Evolutionary conservation across 163 green algal genomes (phyloP).

Genomic region (Scenedesmus sp.): DNA sequence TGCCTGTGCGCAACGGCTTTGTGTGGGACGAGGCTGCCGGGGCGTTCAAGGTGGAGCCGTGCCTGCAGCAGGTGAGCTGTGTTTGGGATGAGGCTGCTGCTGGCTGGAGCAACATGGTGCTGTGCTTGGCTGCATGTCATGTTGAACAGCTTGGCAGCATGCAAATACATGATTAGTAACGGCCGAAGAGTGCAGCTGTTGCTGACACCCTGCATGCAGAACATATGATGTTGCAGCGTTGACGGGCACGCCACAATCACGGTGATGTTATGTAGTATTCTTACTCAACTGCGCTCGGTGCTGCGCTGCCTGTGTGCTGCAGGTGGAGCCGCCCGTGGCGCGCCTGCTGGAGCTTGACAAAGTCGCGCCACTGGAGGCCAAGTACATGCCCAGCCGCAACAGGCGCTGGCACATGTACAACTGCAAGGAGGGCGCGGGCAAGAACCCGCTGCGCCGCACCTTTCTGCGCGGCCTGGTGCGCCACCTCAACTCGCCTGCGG

Average conservation of each 20-base stretch:
- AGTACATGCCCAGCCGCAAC: constrained; percentile 85
- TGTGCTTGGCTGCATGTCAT: not conserved
- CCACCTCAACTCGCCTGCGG: constrained; percentile 64
- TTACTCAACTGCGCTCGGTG: not conserved
- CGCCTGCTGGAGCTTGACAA: constrained; percentile 84
- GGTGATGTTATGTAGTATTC: not conserved
- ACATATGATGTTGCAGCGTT: not conserved
- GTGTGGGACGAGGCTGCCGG: constrained; percentile 54
- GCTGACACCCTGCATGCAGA: not conserved
- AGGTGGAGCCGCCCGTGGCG: constrained; percentile 70
- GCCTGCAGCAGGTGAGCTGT: constrained; percentile 68
- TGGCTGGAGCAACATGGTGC: not conserved
- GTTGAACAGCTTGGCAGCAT: not conserved
- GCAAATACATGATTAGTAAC: not conserved
- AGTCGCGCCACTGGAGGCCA: constrained; percentile 59
- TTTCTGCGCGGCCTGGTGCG: constrained; percentile 77
- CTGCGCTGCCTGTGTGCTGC: not conserved
- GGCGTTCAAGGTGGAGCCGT: constrained; percentile 63
- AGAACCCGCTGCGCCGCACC: constrained; percentile 72
- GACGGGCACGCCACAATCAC: not conserved
- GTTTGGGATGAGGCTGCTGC: not conserved
- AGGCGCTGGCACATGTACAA: constrained; percentile 92
- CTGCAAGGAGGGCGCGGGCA: constrained; percentile 54
- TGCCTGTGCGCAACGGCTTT: constrained; percentile 76
- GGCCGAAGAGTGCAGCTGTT: not conserved